Evolutionary conservation across 768 basidiomycete species (phyloP).

Genomic region (Russula brevipes): DNA sequence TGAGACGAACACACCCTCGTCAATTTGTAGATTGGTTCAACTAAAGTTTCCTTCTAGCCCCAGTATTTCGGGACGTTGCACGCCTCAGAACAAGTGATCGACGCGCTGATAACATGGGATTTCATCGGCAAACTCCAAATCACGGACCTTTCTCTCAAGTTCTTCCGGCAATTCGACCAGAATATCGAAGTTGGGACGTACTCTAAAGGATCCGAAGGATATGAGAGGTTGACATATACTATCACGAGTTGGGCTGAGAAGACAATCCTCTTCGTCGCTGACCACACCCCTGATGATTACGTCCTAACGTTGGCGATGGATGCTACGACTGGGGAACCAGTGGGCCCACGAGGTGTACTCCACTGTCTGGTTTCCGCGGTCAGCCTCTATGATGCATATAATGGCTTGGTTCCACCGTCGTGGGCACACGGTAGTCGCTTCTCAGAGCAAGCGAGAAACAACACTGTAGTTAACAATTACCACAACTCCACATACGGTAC

Average conservation of each 20-base stretch:
- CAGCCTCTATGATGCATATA: not conserved
- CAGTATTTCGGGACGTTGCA: slow-evolving; percentile 14
- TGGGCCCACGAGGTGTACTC: not conserved
- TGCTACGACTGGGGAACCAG: not conserved
- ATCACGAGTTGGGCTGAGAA: slow-evolving; percentile 7
- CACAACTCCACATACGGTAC: not conserved
- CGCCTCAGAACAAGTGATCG: slow-evolving; percentile 4
- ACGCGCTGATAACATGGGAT: slow-evolving; percentile 11
- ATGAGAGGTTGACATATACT: not conserved
- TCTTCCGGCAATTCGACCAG: slow-evolving; percentile 14
- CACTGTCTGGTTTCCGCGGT: not conserved
- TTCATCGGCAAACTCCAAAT: slow-evolving; percentile 3
- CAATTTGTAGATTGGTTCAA: not conserved
- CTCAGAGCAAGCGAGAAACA: not conserved
- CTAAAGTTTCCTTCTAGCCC: slow-evolving; percentile 1
- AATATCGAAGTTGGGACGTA: slow-evolving; percentile 6
- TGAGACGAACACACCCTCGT: not conserved
- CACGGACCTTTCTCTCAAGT: slow-evolving; percentile 7
- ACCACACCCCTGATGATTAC: slow-evolving; percentile 7
- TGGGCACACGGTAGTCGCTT: not conserved
- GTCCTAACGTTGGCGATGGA: slow-evolving; percentile 4
- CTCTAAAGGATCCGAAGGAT: not conserved
- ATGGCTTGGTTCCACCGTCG: slow-evolving; percentile 7
- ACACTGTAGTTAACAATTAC: not conserved
- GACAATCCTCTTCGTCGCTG: slow-evolving; percentile 3